Conservation (phyloP, 2,329 filamentous ascomycete genomes). For the Paraphaeosphaeria sporulosa region DNA sequence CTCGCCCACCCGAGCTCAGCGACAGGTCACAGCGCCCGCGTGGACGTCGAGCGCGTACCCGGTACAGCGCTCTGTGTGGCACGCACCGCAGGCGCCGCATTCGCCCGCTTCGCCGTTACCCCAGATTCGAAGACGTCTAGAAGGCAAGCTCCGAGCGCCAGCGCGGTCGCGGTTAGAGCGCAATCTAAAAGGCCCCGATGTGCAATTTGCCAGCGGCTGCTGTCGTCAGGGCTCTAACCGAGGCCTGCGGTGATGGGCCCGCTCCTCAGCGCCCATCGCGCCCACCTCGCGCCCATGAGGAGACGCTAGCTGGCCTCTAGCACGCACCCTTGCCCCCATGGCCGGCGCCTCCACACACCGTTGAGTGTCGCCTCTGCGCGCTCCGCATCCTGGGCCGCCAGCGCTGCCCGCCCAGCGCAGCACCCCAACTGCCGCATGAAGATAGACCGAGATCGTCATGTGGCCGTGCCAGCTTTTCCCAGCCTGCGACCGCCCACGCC, state of each 20-base stretch:
- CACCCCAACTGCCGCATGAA: conserved; percentile 25
- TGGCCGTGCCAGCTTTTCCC: conserved; percentile 22
- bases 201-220: conserved; percentile 25
- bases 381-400: conserved; percentile 12
- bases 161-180: conserved; percentile 24
- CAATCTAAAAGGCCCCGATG: conserved; percentile 28
- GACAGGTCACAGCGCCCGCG: conserved; percentile 9
- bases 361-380: background rate
- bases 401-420: conserved; percentile 4
- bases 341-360: conserved; percentile 8
- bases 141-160: conserved; percentile 28
- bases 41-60: conserved; percentile 6
- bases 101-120: too few relatives aligned
- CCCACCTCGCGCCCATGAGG: background rate
- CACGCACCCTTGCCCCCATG: conserved; percentile 4
- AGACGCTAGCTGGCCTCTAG: background rate
- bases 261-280: conserved; percentile 5
- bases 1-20: too few relatives aligned
- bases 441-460: conserved; percentile 44
- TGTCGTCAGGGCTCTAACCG: conserved; percentile 1
- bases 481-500: conserved; percentile 2
- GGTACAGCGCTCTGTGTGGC: conserved; percentile 30
- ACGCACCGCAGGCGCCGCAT: too few relatives aligned
- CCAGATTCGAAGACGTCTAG: conserved; percentile 41
- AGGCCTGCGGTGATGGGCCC: conserved; percentile 9